Conservation (phyloP, 108 stramenopile species). For the Skeletonema costatum region DNA sequence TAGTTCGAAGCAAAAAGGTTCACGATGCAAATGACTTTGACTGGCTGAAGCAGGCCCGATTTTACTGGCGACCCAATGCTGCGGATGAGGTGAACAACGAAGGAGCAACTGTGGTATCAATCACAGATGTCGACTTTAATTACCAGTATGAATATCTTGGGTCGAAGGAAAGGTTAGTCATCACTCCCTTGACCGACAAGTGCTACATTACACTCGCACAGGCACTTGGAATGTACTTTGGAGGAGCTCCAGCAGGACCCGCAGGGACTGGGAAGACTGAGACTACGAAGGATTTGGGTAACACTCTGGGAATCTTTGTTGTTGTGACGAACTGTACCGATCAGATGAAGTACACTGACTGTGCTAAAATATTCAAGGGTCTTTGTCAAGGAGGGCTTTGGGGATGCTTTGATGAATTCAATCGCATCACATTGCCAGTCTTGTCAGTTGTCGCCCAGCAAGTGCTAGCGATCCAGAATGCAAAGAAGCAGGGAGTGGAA, state of each 20-base stretch:
- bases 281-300: constrained; percentile 87
- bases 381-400: constrained; percentile 90
- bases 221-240: constrained; percentile 93
- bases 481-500: constrained; percentile 79
- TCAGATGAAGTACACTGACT: constrained; percentile 92
- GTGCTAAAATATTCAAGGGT: constrained; percentile 95
- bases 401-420: constrained; percentile 97
- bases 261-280: constrained; percentile 93
- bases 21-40: constrained; percentile 91
- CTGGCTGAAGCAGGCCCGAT: constrained; percentile 92
- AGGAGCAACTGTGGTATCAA: constrained; percentile 81
- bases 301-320: constrained; percentile 89
- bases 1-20: constrained; percentile 71
- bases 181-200: constrained; percentile 91
- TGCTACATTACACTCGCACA: constrained; percentile 94
- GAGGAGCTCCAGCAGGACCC: constrained; percentile 92
- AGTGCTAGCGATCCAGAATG: constrained; percentile 90
- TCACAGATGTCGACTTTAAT: constrained; percentile 91
- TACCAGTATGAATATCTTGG: constrained; percentile 95
- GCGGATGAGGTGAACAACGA: constrained; percentile 76
- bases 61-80: constrained; percentile 88
- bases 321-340: constrained; percentile 93
- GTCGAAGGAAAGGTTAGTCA: constrained; percentile 91
- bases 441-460: constrained; percentile 93
- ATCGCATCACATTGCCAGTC: constrained; percentile 90